Percentiles rank a stretch among this genome's conserved stretches.
phyloP scores from a whole-genome alignment of 768 basidiomycete species.

The Megacollybia marginata region DNA sequence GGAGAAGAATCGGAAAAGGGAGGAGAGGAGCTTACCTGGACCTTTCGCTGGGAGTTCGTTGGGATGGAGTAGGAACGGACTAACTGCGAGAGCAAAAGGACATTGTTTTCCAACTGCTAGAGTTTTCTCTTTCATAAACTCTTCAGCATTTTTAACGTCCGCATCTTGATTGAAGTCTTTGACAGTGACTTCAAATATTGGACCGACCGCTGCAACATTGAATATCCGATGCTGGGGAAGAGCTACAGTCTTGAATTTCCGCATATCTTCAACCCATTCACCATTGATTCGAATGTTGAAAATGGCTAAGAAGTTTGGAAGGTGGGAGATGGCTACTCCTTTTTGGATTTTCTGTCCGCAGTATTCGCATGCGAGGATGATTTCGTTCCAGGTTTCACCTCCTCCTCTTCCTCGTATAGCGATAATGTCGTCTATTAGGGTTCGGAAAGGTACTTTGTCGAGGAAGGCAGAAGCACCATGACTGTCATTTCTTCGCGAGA shows the following conservation, averaged over 20 bases:
- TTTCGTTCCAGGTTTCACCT: slow-evolving; percentile 3
- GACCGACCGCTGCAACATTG: slow-evolving; percentile 9
- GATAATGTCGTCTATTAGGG: slow-evolving; percentile 13
- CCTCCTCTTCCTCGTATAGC: slow-evolving; percentile 2
- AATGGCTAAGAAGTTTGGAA: slow-evolving; percentile 14
- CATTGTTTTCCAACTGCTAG: slow-evolving; percentile 10
- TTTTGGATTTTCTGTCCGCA: slow-evolving; percentile 13
- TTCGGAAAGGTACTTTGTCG: slow-evolving; percentile 8
- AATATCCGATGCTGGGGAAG: slow-evolving; percentile 12
- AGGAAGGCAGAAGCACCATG: slow-evolving; percentile 11
- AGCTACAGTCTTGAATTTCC: slow-evolving; percentile 9
- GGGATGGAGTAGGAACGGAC: background rate
- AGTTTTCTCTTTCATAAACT: slow-evolving; percentile 11
- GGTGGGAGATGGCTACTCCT: slow-evolving; percentile 9
- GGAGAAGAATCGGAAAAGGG: background rate
- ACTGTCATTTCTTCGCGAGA: slow-evolving; percentile 8
- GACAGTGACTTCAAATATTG: slow-evolving; percentile 11
- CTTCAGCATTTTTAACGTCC: slow-evolving; percentile 1
- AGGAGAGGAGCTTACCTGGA: background rate
- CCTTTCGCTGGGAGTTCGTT: slow-evolving; percentile 1
- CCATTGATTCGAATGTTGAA: slow-evolving; percentile 17
- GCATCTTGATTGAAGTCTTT: slow-evolving; percentile 2
- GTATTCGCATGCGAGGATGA: slow-evolving; percentile 12
- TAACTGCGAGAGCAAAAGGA: slow-evolving; percentile 11
- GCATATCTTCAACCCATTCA: slow-evolving; percentile 13